A percentile compares a stretch with the other conserved stretches of the same genome.
Conservation (phyloP, 345 rosid species). For the Fremontodendron californicum region DNA sequence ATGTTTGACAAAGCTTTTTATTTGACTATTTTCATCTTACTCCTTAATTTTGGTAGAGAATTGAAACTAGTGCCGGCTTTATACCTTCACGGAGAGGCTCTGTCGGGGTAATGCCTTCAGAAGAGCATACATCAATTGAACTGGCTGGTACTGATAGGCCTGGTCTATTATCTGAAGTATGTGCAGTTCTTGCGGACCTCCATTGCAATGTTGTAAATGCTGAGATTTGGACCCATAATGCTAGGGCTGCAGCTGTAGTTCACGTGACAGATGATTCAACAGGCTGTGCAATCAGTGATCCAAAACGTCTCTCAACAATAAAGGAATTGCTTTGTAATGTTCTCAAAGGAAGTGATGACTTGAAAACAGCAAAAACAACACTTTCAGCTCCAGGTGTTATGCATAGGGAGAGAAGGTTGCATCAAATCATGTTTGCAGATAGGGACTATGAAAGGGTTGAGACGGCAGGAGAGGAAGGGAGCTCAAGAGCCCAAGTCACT, state of each 20-base stretch:
- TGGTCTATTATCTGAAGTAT: conserved; percentile 79
- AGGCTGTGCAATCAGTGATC: conserved; percentile 57
- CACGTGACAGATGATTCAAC: conserved; percentile 64
- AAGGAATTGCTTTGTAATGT: no score
- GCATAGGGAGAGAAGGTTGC: no score
- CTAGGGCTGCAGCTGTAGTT: no score
- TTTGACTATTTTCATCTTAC: neutral
- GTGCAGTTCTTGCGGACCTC: conserved; percentile 81
- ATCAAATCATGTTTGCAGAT: conserved; percentile 82
- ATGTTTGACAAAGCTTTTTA: neutral
- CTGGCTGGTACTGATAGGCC: conserved; percentile 80
- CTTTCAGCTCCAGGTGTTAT: no score
- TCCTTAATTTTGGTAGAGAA: conserved; percentile 45
- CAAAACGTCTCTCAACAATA: no score
- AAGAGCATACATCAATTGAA: conserved; percentile 74
- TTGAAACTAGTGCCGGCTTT: conserved; percentile 63
- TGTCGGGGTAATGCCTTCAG: conserved; percentile 72
- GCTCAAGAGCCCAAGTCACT: conserved; percentile 53
- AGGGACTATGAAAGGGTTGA: conserved; percentile 74
- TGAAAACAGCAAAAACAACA: no score
- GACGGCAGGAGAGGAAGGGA: conserved; percentile 34
- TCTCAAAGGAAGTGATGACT: no score
- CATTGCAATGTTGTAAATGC: conserved; percentile 76
- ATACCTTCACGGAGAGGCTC: conserved; percentile 53
- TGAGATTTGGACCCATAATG: no score